A percentile compares a stretch with the other conserved stretches of the same genome.
Evolutionary conservation across 805 yeast species (phyloP).

Genomic region (Tetrapisispora nanseiensis): DNA sequence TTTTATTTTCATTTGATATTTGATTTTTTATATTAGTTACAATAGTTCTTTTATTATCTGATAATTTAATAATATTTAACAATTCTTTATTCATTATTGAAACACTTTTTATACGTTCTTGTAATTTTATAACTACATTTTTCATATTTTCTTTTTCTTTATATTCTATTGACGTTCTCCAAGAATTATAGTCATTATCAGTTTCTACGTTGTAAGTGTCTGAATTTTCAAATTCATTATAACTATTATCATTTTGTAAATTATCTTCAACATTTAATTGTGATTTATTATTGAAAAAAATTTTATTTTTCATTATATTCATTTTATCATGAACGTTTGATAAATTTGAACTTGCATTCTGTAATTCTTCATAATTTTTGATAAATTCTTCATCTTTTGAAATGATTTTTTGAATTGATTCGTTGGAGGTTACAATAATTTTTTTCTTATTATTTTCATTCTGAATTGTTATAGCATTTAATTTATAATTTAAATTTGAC

Average conservation of each 20-base stretch:
- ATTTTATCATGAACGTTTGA: neutral
- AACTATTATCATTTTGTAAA: neutral
- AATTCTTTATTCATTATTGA: neutral
- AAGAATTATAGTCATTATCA: conserved; percentile 1
- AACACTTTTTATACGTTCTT: neutral
- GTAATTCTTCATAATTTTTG: neutral
- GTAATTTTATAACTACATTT: neutral
- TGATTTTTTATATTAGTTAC: no score
- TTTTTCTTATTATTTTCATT: neutral
- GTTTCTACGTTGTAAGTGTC: neutral
- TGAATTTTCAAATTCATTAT: no score
- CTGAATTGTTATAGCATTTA: neutral
- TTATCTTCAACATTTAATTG: neutral
- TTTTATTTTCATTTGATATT: neutral
- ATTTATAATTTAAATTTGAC: neutral
- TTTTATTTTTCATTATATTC: conserved; percentile 1
- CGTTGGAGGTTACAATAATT: neutral
- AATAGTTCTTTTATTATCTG: no score
- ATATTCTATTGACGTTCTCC: conserved; percentile 1
- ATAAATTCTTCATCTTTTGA: neutral
- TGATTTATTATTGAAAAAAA: neutral
- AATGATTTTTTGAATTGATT: neutral
- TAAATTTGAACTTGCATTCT: neutral
- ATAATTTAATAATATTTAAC: neutral
- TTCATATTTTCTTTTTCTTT: neutral